Evolutionary conservation across 805 yeast genomes (phyloP), one percentile per base, ranked within the genome.

Genomic region (Wickerhamiella azyma): DNA sequence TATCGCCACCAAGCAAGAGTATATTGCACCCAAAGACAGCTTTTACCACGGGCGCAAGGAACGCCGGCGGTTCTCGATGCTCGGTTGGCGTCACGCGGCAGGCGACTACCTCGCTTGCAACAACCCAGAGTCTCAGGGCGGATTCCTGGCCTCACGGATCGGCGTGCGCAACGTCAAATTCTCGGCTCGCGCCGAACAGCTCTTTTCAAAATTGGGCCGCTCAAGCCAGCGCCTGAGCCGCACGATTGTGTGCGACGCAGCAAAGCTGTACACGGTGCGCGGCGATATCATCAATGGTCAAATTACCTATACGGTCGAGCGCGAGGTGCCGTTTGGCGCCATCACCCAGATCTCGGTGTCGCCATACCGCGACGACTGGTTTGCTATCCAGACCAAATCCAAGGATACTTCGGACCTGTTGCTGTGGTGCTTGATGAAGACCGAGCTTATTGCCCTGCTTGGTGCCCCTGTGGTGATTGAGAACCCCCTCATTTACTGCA

Each of bases 21-120:
- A 86, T 29, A 52, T 53, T 4, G 57, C 59, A 1, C 56, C 55
- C 16, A 47, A 53, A 5, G 59, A 56, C 41, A 37, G 29, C 9
- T 52, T 47, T 35, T 67, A 88, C 39, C 77, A 71, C 18, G 79
- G 80, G 29, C 72, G 82, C 56, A 92, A 92, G 58, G 92, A 92
- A 61, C 82, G 98, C 66, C 77, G 98, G 59, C 67, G 92, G 43
- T 74, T 86, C 73, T 83, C 94, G 24, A 66, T 92, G 59, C 63
- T 86, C 37, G 97, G 97, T 0, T 81, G 79, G 45, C 75, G 98
- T 55, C 80, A 89, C 6, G 94, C 75, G 55, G 74, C 82, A 79
- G 98, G 97, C n/a, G 98, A 92, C 62, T 92, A 92, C 56, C 66
- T 92, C 50, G 84, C 79, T 13, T 82, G 94, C 58, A 88, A 85